Evolutionary conservation across 495 filamentous ascomycete genomes (phyloP), one percentile per base, ranked within the genome.

Genomic region (Xylaria venustula): DNA sequence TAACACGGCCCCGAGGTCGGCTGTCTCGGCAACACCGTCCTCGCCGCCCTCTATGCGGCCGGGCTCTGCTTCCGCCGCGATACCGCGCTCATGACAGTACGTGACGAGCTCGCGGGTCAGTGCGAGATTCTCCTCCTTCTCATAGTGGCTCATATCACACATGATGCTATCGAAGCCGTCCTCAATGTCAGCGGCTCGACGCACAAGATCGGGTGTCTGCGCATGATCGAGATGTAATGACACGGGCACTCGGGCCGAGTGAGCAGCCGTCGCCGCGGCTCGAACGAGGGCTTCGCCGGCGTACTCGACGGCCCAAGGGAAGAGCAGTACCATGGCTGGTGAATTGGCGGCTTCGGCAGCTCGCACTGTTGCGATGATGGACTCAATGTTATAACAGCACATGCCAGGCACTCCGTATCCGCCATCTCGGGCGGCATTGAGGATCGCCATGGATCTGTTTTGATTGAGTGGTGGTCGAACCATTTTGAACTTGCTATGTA

Each of bases 381-480:
- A 86, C 78, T 93, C 90, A 68, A 91, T 81, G 79, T 93, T 93
- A 84, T 95, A 95, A 80, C 85, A 88, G 77, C 87, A 91, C 84
- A 91, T 89, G 61, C 84, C 88, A 1, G 88, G 84, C 19, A 92
- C 81, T 64, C 82, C 89, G 74, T 91, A 92, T 23, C 86, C 79
- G 66, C 83, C 82, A 15, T 78, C 72, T 55, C 81, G 79, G 57
- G 89, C 89, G 55, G 83, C 82, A 73, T 87, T 81, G 66, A 92
- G 84, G 71, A 92, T 87, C 63, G 76, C 65, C 70, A 88, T 79
- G 57, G 88, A 86, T 67, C 85, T 85, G 77, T 91, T 90, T 67
- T 83, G 61, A 46, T 71, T 67, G 52, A 80, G 64, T 11, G 73
- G 77, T 57, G 78, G 79, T 63, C 80, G 77, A 34, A 75, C 62